Conservation (phyloP, 495 filamentous ascomycete genomes). For the Aspergillus sclerotiicarbonarius region DNA sequence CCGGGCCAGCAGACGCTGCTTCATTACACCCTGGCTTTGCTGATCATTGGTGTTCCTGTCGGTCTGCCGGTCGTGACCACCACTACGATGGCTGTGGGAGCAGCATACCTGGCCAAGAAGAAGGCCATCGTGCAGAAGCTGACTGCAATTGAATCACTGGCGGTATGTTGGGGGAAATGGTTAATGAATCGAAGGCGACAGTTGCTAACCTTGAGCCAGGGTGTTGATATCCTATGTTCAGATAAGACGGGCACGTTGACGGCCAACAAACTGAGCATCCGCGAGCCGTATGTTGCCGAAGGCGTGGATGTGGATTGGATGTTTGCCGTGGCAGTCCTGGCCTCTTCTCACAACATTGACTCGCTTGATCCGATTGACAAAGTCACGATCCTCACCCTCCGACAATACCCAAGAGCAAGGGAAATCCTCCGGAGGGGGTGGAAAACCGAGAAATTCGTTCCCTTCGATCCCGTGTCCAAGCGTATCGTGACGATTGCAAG, state of each 20-base stretch:
- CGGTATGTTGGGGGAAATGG: conserved; percentile 40
- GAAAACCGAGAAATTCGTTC: conserved; percentile 67
- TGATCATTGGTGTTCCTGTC: conserved; percentile 93
- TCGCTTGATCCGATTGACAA: conserved; percentile 74
- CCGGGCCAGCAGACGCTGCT: conserved; percentile 56
- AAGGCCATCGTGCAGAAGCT: conserved; percentile 97
- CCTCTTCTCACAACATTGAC: conserved; percentile 72
- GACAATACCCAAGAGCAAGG: conserved; percentile 63
- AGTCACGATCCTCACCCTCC: conserved; percentile 65
- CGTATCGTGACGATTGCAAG: conserved; percentile 63
- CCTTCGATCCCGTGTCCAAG: conserved; percentile 75
- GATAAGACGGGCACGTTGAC: conserved; percentile 82
- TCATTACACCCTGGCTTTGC: conserved; percentile 68
- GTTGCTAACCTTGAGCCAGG: conserved; percentile 36
- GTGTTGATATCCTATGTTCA: conserved; percentile 95
- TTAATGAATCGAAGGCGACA: too few species aligned
- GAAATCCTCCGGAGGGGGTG: conserved; percentile 64
- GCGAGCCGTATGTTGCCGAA: conserved; percentile 68
- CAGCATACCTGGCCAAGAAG: conserved; percentile 90
- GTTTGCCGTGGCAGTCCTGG: conserved; percentile 69
- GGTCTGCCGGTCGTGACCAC: conserved; percentile 95
- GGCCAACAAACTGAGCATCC: conserved; percentile 69
- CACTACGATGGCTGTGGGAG: conserved; percentile 95
- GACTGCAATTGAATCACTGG: conserved; percentile 89
- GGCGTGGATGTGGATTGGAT: conserved; percentile 73